Evolutionary conservation across 1,284 basidiomycete genomes (phyloP).

Genomic region (Butyriboletus appendiculatus): DNA sequence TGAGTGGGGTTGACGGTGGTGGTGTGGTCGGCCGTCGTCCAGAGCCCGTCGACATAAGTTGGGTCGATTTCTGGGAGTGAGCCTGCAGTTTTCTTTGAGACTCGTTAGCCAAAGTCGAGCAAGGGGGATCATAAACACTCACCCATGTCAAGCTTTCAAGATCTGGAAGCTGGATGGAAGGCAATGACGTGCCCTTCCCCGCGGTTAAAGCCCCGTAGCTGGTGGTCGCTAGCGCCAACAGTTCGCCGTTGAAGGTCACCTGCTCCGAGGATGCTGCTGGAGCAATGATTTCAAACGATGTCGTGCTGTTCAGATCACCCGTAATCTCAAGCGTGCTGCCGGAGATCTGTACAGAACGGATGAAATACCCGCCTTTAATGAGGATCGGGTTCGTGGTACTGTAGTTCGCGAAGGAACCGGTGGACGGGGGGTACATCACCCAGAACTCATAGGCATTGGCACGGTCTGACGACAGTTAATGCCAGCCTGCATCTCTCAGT

Average conservation of each 20-base stretch:
- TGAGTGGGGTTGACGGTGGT: slow-evolving; percentile 41
- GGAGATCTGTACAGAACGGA: slow-evolving; percentile 41
- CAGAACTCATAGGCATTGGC: slow-evolving; percentile 51
- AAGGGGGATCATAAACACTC: background rate
- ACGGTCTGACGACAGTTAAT: slow-evolving; percentile 39
- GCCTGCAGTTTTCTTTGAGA: slow-evolving; percentile 23
- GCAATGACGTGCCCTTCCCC: slow-evolving; percentile 16
- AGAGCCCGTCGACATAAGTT: slow-evolving; percentile 38
- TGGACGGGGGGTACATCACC: slow-evolving; percentile 45
- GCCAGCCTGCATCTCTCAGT: background rate
- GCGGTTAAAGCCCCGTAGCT: slow-evolving; percentile 38
- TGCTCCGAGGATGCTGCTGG: slow-evolving; percentile 37
- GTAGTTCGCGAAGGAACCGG: slow-evolving; percentile 39
- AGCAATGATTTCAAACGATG: slow-evolving; percentile 47
- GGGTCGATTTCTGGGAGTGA: slow-evolving; percentile 29
- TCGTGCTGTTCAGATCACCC: slow-evolving; percentile 45
- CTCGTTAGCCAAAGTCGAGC: slow-evolving; percentile 5
- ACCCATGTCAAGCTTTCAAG: slow-evolving; percentile 24
- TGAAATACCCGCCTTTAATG: slow-evolving; percentile 50
- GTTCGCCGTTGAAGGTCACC: slow-evolving; percentile 43
- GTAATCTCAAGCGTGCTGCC: slow-evolving; percentile 40
- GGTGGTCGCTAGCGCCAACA: slow-evolving; percentile 36
- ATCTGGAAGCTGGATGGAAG: slow-evolving; percentile 21
- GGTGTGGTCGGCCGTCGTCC: slow-evolving; percentile 41
- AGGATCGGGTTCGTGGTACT: slow-evolving; percentile 44